These are phyloP conservation scores for Xylaria sp. DNA, from an alignment of 2,329 filamentous ascomycete genomes.

Conservation along the genomic window DNA sequence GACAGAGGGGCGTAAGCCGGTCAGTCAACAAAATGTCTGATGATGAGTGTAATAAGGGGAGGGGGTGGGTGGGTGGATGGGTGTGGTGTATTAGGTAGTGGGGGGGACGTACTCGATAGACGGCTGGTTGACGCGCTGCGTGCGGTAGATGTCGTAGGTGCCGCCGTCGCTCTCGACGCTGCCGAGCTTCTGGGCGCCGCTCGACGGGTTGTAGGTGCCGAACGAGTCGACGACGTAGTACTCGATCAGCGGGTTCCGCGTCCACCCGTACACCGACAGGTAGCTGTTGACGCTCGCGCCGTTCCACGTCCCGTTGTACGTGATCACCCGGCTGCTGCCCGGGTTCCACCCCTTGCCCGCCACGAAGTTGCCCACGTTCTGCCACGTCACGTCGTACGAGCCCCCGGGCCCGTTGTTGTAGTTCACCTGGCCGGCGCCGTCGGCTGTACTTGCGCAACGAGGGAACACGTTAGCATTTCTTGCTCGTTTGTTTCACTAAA, in stretches of 20 bases:
- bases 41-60: too few species aligned
- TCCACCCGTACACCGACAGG: slow-evolving; percentile 47
- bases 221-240: slow-evolving; percentile 44
- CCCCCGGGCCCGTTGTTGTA: slow-evolving; percentile 60
- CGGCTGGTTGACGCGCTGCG: slow-evolving; percentile 44
- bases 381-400: slow-evolving; percentile 54
- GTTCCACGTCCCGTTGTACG: slow-evolving; percentile 40
- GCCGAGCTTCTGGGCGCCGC: slow-evolving; percentile 35
- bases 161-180: slow-evolving; percentile 37
- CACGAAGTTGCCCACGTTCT: slow-evolving; percentile 52
- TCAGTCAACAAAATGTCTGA: too few species aligned
- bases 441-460: slow-evolving; percentile 28
- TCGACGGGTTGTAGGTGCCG: slow-evolving; percentile 39
- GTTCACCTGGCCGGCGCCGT: slow-evolving; percentile 53
- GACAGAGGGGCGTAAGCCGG: too few species aligned
- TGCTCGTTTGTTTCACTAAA: too few species aligned
- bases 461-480: not conserved
- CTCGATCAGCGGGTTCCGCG: slow-evolving; percentile 42
- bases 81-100: too few species aligned
- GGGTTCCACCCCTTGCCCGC: slow-evolving; percentile 56
- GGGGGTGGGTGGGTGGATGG: too few species aligned
- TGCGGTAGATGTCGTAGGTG: slow-evolving; percentile 41
- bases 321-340: slow-evolving; percentile 33
- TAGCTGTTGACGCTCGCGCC: slow-evolving; percentile 44
- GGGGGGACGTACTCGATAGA: slow-evolving; percentile 46